Evolutionary conservation across 2,329 filamentous ascomycete genomes (phyloP).

Genomic region (Curvularia eragrostidis): DNA sequence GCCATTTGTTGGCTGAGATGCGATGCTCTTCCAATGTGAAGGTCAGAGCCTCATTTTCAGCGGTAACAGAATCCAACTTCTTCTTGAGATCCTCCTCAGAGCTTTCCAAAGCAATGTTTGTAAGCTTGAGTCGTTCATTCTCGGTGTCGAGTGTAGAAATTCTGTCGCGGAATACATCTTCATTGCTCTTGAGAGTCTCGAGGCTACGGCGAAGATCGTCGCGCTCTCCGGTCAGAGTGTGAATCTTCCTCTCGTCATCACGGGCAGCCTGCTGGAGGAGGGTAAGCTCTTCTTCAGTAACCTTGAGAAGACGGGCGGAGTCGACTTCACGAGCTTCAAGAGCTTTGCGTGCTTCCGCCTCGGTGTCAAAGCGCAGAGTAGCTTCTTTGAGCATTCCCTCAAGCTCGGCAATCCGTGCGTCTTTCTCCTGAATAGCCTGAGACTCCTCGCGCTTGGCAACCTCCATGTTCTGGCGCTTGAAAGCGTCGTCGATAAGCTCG

Average conservation of each 20-base stretch:
- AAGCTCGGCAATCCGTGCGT: slow-evolving; percentile 45
- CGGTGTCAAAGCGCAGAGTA: slow-evolving; percentile 46
- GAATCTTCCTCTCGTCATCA: slow-evolving; percentile 53
- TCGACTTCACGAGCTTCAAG: slow-evolving; percentile 55
- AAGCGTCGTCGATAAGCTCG: slow-evolving; percentile 47
- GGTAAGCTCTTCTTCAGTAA: slow-evolving; percentile 59
- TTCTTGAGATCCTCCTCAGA: slow-evolving; percentile 58
- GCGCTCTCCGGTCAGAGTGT: slow-evolving; percentile 53
- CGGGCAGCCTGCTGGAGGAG: slow-evolving; percentile 52
- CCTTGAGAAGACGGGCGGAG: slow-evolving; percentile 53
- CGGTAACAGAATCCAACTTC: slow-evolving; percentile 60
- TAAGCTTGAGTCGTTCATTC: slow-evolving; percentile 63
- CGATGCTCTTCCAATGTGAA: slow-evolving; percentile 70
- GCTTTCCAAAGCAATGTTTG: slow-evolving; percentile 39
- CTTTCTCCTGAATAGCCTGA: slow-evolving; percentile 42
- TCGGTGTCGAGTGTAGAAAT: slow-evolving; percentile 62
- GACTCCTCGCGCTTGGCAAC: slow-evolving; percentile 38
- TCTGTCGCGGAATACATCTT: slow-evolving; percentile 58
- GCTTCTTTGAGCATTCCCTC: slow-evolving; percentile 46
- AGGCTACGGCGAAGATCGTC: slow-evolving; percentile 50
- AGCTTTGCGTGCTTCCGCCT: slow-evolving; percentile 52
- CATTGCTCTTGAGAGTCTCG: slow-evolving; percentile 44
- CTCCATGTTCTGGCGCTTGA: slow-evolving; percentile 45
- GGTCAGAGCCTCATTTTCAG: slow-evolving; percentile 67
- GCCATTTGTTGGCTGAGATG: slow-evolving; percentile 64